Conservation (phyloP, 129 eudicot genomes). For the Sambucus nigra region DNA sequence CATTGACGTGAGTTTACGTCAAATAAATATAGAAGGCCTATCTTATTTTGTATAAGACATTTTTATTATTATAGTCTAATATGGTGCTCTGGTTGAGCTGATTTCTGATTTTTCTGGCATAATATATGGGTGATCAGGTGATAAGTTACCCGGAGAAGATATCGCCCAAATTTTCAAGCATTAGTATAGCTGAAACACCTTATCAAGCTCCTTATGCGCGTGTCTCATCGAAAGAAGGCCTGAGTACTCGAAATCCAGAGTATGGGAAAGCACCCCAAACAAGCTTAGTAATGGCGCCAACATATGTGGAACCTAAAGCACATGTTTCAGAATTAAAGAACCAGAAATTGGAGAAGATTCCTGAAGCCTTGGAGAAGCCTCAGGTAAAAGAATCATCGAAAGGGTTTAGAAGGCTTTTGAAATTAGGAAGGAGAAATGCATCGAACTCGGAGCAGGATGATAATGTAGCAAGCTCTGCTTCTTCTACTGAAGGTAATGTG, state of each 20-base stretch:
- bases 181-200: constrained; percentile 15
- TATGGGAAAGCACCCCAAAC: constrained; percentile 28
- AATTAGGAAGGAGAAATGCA: constrained; percentile 38
- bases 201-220: constrained; percentile 41
- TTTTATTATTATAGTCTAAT: too few species aligned
- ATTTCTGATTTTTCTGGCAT: neutral
- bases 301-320: constrained; percentile 10
- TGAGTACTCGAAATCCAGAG: constrained; percentile 25
- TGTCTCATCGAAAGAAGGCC: constrained; percentile 38
- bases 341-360: constrained; percentile 11
- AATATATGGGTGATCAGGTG: constrained; percentile 13
- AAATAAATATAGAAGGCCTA: too few species aligned
- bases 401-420: constrained; percentile 40
- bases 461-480: constrained; percentile 8
- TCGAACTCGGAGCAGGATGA: constrained; percentile 7
- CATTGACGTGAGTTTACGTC: too few species aligned
- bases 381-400: constrained; percentile 33
- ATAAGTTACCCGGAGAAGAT: constrained; percentile 15
- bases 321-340: constrained; percentile 20
- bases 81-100: neutral
- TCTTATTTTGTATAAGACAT: too few species aligned
- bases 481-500: constrained; percentile 38
- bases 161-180: constrained; percentile 8
- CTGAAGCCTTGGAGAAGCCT: constrained; percentile 21
- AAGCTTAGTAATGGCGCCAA: constrained; percentile 10